Evolutionary conservation across 1,284 basidiomycete genomes (phyloP).

Genomic region (Leccinum cinnamomeum): DNA sequence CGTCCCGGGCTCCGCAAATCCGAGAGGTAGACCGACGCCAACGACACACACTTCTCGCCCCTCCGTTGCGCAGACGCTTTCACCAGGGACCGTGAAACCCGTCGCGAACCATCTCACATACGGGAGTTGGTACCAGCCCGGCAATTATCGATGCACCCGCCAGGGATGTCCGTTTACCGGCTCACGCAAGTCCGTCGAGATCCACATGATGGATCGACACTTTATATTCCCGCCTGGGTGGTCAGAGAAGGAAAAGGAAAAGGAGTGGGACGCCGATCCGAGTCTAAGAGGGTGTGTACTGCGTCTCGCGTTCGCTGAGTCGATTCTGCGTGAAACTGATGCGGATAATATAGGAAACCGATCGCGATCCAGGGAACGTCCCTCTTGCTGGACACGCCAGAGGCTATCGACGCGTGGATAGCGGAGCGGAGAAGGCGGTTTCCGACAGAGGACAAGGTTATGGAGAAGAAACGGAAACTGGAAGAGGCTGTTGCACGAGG

Average conservation of each 20-base stretch:
- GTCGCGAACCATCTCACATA: conserved; percentile 2
- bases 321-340: conserved; percentile 1
- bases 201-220: conserved; percentile 90
- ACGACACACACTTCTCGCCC: conserved; percentile 1
- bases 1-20: conserved; percentile 25
- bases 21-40: conserved; percentile 16
- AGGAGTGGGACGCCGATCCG: conserved; percentile 75
- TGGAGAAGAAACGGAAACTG: conserved; percentile 74
- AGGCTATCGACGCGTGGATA: conserved; percentile 82
- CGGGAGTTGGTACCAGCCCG: conserved; percentile 60
- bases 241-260: conserved; percentile 54
- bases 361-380: conserved; percentile 82
- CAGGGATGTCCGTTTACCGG: conserved; percentile 74
- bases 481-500: conserved; percentile 79
- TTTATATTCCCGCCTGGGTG: conserved; percentile 79
- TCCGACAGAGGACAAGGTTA: conserved; percentile 67
- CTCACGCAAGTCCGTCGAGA: conserved; percentile 71
- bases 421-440: conserved; percentile 83
- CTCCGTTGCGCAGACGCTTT: conserved; percentile 4
- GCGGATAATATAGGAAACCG: conserved; percentile 54
- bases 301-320: not conserved
- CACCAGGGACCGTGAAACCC: conserved; percentile 10
- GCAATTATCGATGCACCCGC: conserved; percentile 62
- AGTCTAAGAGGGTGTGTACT: conserved; percentile 63
- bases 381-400: conserved; percentile 75